Percentiles rank a stretch among this genome's conserved stretches.
Conservation (phyloP, 305 asterid genomes). For the Andrographis paniculata region DNA sequence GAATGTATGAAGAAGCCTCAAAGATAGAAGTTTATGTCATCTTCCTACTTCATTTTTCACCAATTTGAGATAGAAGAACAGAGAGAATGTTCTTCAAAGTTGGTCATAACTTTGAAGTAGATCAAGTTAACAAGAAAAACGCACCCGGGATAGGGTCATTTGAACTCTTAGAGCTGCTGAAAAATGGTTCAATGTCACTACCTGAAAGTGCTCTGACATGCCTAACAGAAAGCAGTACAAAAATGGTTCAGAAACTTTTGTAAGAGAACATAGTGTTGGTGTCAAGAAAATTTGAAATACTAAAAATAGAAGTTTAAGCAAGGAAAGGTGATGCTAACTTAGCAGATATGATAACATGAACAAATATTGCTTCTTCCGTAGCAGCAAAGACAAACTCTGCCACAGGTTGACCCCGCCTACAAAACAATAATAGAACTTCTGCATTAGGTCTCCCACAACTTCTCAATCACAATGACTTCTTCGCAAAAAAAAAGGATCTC, state of each 20-base stretch:
- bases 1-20: constrained; percentile 8
- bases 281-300: too few species aligned
- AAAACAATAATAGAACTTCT: constrained; percentile 27
- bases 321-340: constrained; percentile 43
- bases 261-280: too few species aligned
- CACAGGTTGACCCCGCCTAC: constrained; percentile 96
- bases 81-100: constrained; percentile 15
- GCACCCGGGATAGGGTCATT: constrained; percentile 65
- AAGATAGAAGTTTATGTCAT: constrained; percentile 5
- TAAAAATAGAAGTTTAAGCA: constrained; percentile 12
- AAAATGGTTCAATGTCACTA: constrained; percentile 64
- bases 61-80: constrained; percentile 6
- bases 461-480: constrained; percentile 4
- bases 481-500: too few species aligned
- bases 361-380: constrained; percentile 87
- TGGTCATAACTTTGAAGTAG: constrained; percentile 2
- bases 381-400: constrained; percentile 90
- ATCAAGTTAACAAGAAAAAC: constrained; percentile 10
- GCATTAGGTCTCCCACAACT: constrained; percentile 11
- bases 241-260: neutral
- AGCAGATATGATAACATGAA: constrained; percentile 85
- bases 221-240: constrained; percentile 35
- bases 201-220: constrained; percentile 79
- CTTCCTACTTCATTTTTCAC: neutral
- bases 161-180: constrained; percentile 37